Percentiles rank a stretch among this genome's conserved stretches.
These are phyloP conservation scores for Leptographium wingfieldii DNA, from an alignment of 2,329 filamentous ascomycete species.

Conservation along the genomic window DNA sequence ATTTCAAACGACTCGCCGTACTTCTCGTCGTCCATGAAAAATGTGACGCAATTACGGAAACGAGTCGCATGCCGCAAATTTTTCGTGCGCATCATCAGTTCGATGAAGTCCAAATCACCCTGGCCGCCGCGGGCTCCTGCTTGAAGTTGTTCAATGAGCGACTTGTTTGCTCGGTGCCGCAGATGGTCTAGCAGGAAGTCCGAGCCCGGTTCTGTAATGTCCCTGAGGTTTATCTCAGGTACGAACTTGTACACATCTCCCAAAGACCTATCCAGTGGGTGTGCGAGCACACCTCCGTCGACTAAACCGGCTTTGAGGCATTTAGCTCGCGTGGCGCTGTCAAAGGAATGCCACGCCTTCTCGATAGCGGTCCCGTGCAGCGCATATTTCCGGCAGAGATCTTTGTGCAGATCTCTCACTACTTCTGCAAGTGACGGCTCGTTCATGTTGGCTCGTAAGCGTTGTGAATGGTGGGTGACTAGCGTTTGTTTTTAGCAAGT, in stretches of 20 bases:
- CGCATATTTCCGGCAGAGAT: conserved; percentile 27
- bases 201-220: conserved; percentile 22
- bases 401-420: conserved; percentile 20
- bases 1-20: conserved; percentile 26
- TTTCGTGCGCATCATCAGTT: conserved; percentile 20
- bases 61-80: conserved; percentile 18
- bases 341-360: conserved; percentile 26
- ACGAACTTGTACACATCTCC: conserved; percentile 26
- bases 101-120: conserved; percentile 25
- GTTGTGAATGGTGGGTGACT: background rate
- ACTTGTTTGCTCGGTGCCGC: conserved; percentile 9
- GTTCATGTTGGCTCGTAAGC: background rate
- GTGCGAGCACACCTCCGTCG: conserved; percentile 22
- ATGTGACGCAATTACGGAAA: conserved; percentile 21
- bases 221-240: conserved; percentile 31
- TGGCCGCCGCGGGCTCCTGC: conserved; percentile 14
- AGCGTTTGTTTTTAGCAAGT: too few species aligned
- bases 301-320: conserved; percentile 22
- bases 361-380: conserved; percentile 23
- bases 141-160: conserved; percentile 10
- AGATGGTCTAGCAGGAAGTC: conserved; percentile 16
- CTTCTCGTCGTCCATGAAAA: conserved; percentile 25
- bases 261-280: conserved; percentile 14
- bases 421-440: background rate
- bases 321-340: conserved; percentile 19